Percentiles rank a stretch among this genome's conserved stretches.
Conservation (phyloP, 331 rosid species). For the Stylosanthes scabra region DNA sequence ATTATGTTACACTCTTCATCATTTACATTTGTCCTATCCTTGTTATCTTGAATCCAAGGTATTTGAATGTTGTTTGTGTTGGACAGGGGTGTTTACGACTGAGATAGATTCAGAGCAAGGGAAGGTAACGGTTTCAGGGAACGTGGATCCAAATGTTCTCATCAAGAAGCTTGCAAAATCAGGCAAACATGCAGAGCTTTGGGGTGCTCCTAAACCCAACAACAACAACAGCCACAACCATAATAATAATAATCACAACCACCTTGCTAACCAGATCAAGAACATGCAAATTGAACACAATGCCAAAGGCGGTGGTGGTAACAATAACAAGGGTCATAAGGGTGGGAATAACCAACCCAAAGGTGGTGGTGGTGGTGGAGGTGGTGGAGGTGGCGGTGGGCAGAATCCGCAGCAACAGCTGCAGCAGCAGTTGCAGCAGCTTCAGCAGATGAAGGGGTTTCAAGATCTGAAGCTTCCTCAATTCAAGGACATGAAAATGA, state of each 20-base stretch:
- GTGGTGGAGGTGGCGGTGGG: constrained; percentile 23
- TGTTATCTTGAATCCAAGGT: constrained; percentile 11
- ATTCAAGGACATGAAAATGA: constrained; percentile 58
- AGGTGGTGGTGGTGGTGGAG: constrained; percentile 27
- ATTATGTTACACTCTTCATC: background rate
- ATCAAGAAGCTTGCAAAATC: constrained; percentile 89
- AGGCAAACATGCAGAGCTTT: constrained; percentile 87
- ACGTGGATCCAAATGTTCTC: constrained; percentile 81
- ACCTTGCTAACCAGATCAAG: constrained; percentile 67
- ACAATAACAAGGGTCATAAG: constrained; percentile 52
- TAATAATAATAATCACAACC: constrained; percentile 49
- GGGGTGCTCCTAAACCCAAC: constrained; percentile 70
- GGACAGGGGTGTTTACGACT: constrained; percentile 78
- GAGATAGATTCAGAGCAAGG: constrained; percentile 92
- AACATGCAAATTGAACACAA: constrained; percentile 67
- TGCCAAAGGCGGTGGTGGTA: constrained; percentile 46
- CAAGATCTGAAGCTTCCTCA: constrained; percentile 77
- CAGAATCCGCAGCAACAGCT: constrained; percentile 47
- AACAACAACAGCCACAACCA: constrained; percentile 40
- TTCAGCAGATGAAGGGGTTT: constrained; percentile 72
- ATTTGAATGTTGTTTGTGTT: background rate
- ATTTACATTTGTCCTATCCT: no score
- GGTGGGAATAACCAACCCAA: constrained; percentile 44
- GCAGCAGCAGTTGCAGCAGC: constrained; percentile 59
- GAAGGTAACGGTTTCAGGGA: constrained; percentile 89